These are phyloP conservation scores for Moniliophthora roreri DNA, from an alignment of 1,284 basidiomycete genomes.

Conservation along the genomic window DNA sequence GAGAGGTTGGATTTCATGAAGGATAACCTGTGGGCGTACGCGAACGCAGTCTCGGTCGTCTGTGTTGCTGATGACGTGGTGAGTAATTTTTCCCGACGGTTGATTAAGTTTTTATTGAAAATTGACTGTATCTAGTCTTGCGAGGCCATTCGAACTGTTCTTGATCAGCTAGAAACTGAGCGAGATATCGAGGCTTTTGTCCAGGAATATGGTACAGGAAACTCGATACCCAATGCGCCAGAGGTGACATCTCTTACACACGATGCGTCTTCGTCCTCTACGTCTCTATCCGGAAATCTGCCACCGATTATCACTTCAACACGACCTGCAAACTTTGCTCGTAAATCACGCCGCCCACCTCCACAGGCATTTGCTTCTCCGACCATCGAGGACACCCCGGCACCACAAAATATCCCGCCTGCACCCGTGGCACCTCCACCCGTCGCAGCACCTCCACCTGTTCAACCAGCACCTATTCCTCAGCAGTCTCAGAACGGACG, in stretches of 20 bases:
- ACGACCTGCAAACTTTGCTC: constrained; percentile 1
- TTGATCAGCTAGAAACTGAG: constrained; percentile 61
- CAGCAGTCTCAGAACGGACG: not conserved
- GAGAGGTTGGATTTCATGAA: constrained; percentile 80
- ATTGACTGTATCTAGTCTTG: constrained; percentile 49
- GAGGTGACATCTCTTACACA: constrained; percentile 34
- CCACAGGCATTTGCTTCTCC: constrained; percentile 1
- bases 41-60: constrained; percentile 76
- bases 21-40: constrained; percentile 77
- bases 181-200: constrained; percentile 64
- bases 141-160: constrained; percentile 60
- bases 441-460: not conserved
- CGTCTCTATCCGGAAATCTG: not conserved
- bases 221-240: constrained; percentile 60
- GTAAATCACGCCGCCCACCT: constrained; percentile 5
- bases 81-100: constrained; percentile 23
- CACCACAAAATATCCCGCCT: not conserved
- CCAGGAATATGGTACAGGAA: constrained; percentile 61
- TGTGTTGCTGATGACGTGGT: constrained; percentile 82
- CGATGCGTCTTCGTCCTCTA: constrained; percentile 1
- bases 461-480: not conserved
- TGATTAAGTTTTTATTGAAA: not conserved
- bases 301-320: constrained; percentile 3
- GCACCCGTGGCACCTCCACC: no score
- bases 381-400: not conserved